Conservation (phyloP, 306 rosid genomes). For the Castanopsis chinensis region DNA sequence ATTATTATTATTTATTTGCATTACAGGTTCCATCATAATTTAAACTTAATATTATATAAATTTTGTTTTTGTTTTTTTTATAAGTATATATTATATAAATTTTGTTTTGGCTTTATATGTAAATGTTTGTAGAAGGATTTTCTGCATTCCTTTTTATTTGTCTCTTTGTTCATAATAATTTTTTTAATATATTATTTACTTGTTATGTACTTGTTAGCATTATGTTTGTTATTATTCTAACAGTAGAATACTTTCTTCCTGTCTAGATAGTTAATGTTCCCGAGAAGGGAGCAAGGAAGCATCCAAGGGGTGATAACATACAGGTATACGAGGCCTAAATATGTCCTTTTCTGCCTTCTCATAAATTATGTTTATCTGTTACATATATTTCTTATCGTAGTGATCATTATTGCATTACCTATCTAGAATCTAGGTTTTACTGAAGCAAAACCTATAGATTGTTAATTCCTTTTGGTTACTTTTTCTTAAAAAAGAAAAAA, state of each 20-base stretch:
- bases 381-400: neutral
- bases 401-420: neutral
- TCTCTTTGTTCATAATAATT: neutral
- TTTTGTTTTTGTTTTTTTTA: too few relatives aligned
- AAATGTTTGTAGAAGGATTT: too few relatives aligned
- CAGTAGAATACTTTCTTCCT: conserved; percentile 32
- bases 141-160: neutral
- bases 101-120: too few relatives aligned
- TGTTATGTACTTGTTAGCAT: conserved; percentile 8
- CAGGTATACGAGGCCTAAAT: conserved; percentile 54
- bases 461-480: neutral
- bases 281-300: conserved; percentile 95
- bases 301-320: conserved; percentile 93
- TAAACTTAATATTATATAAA: too few relatives aligned
- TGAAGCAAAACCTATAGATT: neutral
- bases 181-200: neutral
- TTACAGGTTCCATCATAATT: neutral
- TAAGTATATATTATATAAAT: too few relatives aligned
- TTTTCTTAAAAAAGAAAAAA: too few relatives aligned
- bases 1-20: neutral
- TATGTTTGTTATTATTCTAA: conserved; percentile 30
- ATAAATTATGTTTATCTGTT: neutral
- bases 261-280: conserved; percentile 98
- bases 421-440: neutral
- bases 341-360: neutral